phyloP scores from a whole-genome alignment of 1,284 basidiomycete genomes.

The Sphaerobolus stellatus region DNA sequence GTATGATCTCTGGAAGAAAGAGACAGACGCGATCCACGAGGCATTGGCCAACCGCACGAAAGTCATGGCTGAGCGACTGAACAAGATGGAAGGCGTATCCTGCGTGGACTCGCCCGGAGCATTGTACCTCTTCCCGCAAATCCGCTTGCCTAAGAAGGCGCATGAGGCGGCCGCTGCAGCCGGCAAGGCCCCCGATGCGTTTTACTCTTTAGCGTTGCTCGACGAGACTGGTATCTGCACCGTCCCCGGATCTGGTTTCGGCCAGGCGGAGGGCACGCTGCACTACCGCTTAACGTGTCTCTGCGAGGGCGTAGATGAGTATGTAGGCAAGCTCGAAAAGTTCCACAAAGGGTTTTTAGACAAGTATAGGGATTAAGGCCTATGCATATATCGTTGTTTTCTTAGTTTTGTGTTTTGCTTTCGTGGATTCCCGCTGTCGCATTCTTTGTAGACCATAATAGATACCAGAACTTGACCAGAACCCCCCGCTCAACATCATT shows the following conservation, averaged over 20 bases:
- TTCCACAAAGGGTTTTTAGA: constrained; percentile 81
- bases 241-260: constrained; percentile 89
- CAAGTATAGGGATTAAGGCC: constrained; percentile 48
- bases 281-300: constrained; percentile 88
- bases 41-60: constrained; percentile 71
- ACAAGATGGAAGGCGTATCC: constrained; percentile 74
- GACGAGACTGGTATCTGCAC: constrained; percentile 92
- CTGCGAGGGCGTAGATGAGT: constrained; percentile 88
- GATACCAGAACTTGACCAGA: no score
- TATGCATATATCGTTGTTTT: background rate
- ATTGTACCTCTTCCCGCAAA: constrained; percentile 82
- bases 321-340: constrained; percentile 77
- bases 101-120: constrained; percentile 91
- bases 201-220: constrained; percentile 82
- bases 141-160: constrained; percentile 71
- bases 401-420: no score
- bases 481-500: no score
- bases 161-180: constrained; percentile 67
- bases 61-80: constrained; percentile 75
- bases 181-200: constrained; percentile 82
- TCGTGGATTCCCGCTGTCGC: no score
- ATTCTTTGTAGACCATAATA: no score
- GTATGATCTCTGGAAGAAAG: constrained; percentile 76
- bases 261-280: constrained; percentile 83
- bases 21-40: constrained; percentile 77